Evolutionary conservation across 2,329 filamentous ascomycete species (phyloP).

Genomic region (Lecanicillium sp.): DNA sequence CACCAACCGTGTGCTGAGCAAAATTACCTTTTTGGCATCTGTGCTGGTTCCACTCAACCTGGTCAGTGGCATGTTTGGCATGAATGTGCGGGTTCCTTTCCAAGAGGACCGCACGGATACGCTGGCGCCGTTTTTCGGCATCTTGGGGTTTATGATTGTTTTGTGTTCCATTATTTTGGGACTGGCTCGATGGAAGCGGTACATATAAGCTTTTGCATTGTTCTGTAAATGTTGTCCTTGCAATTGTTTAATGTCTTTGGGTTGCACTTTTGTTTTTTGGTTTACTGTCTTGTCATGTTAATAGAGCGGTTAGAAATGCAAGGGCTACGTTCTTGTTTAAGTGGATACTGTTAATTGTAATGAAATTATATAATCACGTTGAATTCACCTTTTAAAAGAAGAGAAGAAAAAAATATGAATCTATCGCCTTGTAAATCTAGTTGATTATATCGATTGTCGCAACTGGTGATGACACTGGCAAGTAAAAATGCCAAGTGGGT

Average conservation of each 20-base stretch:
- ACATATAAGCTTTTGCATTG: conserved; percentile 30
- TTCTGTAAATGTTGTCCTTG: background rate
- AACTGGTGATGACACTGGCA: too few species aligned
- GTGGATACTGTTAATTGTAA: too few species aligned
- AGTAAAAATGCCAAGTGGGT: conserved; percentile 5
- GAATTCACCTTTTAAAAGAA: too few species aligned
- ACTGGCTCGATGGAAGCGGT: conserved; percentile 36
- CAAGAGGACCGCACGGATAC: conserved; percentile 33
- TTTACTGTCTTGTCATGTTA: background rate
- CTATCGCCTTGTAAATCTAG: too few species aligned
- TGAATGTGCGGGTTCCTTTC: conserved; percentile 76
- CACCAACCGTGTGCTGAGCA: conserved; percentile 83
- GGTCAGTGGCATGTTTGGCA: conserved; percentile 78
- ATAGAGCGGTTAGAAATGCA: too few species aligned
- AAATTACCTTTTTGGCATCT: conserved; percentile 89
- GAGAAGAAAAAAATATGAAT: too few species aligned
- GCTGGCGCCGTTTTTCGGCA: conserved; percentile 47
- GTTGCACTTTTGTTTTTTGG: conserved; percentile 4
- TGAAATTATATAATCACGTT: too few species aligned
- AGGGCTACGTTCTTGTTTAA: too few species aligned
- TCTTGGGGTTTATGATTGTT: conserved; percentile 42
- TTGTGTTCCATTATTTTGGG: conserved; percentile 40
- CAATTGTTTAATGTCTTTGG: background rate
- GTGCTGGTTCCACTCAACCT: conserved; percentile 95
- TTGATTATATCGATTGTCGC: background rate